Percentiles rank a stretch among this genome's conserved stretches.
phyloP scores from a whole-genome alignment of 495 filamentous ascomycete genomes.

The Lophium mytilinum region DNA sequence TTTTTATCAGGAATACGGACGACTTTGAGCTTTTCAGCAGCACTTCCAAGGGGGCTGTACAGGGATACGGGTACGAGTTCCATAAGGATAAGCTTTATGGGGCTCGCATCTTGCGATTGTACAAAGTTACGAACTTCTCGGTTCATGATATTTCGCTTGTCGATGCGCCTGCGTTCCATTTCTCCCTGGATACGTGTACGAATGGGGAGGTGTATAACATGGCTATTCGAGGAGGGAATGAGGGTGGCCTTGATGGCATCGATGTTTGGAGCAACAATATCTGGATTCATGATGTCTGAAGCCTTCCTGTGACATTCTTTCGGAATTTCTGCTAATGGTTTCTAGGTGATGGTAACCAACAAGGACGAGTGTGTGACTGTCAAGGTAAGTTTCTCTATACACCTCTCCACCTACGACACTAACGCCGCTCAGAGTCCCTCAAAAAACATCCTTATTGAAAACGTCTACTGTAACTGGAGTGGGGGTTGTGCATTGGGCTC shows the following conservation, averaged over 20 bases:
- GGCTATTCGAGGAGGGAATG: slow-evolving; percentile 30
- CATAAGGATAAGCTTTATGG: not conserved
- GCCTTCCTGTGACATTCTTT: not conserved
- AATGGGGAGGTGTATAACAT: slow-evolving; percentile 35
- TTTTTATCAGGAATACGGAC: slow-evolving; percentile 86
- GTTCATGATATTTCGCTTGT: slow-evolving; percentile 33
- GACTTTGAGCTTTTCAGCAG: slow-evolving; percentile 94
- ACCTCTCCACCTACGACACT: slow-evolving; percentile 9
- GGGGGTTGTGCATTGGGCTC: slow-evolving; percentile 30
- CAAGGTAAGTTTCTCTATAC: slow-evolving; percentile 12
- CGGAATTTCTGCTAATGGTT: not conserved
- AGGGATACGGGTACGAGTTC: slow-evolving; percentile 23
- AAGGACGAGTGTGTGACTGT: slow-evolving; percentile 33
- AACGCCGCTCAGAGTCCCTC: slow-evolving; percentile 2
- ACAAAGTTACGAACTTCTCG: slow-evolving; percentile 27
- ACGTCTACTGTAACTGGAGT: slow-evolving; percentile 29
- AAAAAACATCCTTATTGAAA: slow-evolving; percentile 32
- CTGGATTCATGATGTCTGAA: slow-evolving; percentile 27
- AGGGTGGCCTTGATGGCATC: slow-evolving; percentile 33
- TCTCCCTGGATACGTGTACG: slow-evolving; percentile 32
- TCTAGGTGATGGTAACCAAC: slow-evolving; percentile 30
- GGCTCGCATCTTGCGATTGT: slow-evolving; percentile 28
- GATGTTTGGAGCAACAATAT: slow-evolving; percentile 31
- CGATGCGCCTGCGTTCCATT: slow-evolving; percentile 33
- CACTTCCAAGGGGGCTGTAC: slow-evolving; percentile 23